Evolutionary conservation across 495 filamentous ascomycete species (phyloP), one percentile per base, ranked within the genome.

Genomic region (Melanomma pulvis-pyrius): DNA sequence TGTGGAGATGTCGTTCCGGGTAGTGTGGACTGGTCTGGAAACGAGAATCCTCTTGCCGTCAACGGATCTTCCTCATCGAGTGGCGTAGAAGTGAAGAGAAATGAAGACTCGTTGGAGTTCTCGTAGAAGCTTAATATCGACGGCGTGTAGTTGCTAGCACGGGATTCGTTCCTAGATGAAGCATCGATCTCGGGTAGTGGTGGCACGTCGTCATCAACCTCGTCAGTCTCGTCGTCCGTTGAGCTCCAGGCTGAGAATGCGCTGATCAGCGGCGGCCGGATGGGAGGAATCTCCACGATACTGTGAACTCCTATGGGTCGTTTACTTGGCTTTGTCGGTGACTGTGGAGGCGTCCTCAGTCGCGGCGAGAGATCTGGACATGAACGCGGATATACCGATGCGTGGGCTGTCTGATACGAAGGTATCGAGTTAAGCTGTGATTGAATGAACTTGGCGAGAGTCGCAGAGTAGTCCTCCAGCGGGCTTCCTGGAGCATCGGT

Each of bases 171-270:
- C 25, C 54, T 24, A 28, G 52, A 39, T n/a, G n/a, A n/a, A 5
- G 6, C 2, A 24, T 50, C 58, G 11, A 46, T 30, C 5, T 17
- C 28, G 5, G 60, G 60, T 3, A 64, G 11, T 11, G 53, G 55
- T 39, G 54, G 56, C 0, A 60, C 26, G 30, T 68, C 59, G 22
- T 64, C 50, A 22, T 44, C 52, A 29, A 30, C 49, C 6, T 60
- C 59, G 9, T 64, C 66, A 15, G 53, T 59, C 11, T 61, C 63
- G n/a, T 69, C 67, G 50, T 69, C 67, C 2, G 67, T 65, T 11
- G 67, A 64, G 39, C 67, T 69, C 67, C 67, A 69, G 1, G 52
- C 67, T 17, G 67, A 69, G 34, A 69, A 69, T 1, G 53, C 34
- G 26, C 67, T 69, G n/a, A 24, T 13, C 47, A 69, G 26, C 12